phyloP scores from a whole-genome alignment of 2,329 filamentous ascomycete species.

The Apiospora rasikravindrae region DNA sequence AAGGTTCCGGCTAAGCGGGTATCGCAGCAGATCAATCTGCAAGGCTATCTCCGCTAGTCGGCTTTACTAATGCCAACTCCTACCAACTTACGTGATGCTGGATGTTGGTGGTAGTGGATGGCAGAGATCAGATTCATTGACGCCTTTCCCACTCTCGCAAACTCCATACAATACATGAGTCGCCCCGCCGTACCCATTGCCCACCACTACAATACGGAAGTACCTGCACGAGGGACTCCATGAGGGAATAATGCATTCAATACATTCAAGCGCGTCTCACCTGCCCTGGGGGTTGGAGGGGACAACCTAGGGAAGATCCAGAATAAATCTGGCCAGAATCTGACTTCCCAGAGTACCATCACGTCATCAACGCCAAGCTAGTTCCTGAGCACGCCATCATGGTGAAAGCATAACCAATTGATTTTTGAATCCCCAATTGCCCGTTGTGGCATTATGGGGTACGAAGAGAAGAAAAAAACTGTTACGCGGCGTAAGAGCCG shows the following conservation, averaged over 20 bases:
- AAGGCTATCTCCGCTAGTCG: conserved; percentile 15
- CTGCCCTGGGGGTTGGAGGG: not conserved
- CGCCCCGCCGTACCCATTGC: not conserved
- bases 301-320: not conserved
- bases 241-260: not conserved
- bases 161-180: not conserved
- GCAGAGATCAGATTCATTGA: conserved; percentile 6
- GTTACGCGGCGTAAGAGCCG: not conserved
- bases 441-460: conserved; percentile 8
- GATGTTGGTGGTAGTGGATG: conserved; percentile 3
- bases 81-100: not conserved
- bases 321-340: conserved; percentile 11
- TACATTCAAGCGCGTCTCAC: not conserved
- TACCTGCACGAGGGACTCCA: not conserved
- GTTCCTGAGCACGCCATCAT: conserved; percentile 40
- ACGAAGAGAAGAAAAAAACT: conserved; percentile 11
- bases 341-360: conserved; percentile 5
- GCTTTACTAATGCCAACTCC: not conserved
- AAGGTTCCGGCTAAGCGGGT: conserved; percentile 9
- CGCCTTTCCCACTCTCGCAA: not conserved
- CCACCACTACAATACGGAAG: not conserved
- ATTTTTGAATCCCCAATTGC: conserved; percentile 14
- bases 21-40: conserved; percentile 17
- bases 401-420: conserved; percentile 33
- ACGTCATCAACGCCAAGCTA: conserved; percentile 25